Percentiles rank a stretch among this genome's conserved stretches.
These are phyloP conservation scores for Ceratocystis papillata DNA, from an alignment of 2,329 filamentous ascomycete species.

Conservation along the genomic window DNA sequence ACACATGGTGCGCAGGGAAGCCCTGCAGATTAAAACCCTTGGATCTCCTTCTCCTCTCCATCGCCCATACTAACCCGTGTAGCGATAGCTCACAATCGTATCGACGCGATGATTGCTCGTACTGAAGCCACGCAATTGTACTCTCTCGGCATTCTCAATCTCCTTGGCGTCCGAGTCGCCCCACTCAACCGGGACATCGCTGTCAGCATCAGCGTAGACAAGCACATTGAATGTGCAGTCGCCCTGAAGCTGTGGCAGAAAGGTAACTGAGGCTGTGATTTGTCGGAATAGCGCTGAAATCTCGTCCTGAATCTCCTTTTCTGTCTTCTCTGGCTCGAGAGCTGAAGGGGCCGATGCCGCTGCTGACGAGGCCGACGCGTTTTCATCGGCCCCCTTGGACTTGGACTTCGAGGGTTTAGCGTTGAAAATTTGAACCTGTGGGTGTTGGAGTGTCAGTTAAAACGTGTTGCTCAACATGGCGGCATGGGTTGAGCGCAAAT, in stretches of 20 bases:
- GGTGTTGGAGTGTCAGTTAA: neutral
- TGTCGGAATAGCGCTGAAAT: conserved; percentile 96
- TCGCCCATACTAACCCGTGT: conserved; percentile 16
- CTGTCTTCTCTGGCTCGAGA: conserved; percentile 60
- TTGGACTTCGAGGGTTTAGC: conserved; percentile 37
- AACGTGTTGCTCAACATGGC: neutral
- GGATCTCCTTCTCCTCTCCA: neutral
- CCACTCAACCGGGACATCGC: conserved; percentile 95
- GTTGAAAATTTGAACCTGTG: conserved; percentile 34
- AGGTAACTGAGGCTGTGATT: conserved; percentile 95
- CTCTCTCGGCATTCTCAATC: conserved; percentile 86
- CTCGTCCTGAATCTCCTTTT: conserved; percentile 86
- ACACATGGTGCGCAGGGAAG: neutral
- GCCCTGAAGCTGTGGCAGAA: conserved; percentile 75
- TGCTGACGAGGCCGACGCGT: conserved; percentile 36
- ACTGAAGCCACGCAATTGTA: conserved; percentile 90
- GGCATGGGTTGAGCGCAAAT: neutral
- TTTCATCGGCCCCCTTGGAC: conserved; percentile 49
- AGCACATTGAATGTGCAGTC: conserved; percentile 98
- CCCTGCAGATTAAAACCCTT: neutral
- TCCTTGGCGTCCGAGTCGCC: conserved; percentile 97
- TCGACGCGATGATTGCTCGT: conserved; percentile 90
- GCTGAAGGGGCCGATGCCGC: conserved; percentile 25
- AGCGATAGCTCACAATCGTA: conserved; percentile 77
- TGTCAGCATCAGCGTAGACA: conserved; percentile 93